Conservation (phyloP, 192 early-diverging fungal species). For the Chytriomyces sp. region DNA sequence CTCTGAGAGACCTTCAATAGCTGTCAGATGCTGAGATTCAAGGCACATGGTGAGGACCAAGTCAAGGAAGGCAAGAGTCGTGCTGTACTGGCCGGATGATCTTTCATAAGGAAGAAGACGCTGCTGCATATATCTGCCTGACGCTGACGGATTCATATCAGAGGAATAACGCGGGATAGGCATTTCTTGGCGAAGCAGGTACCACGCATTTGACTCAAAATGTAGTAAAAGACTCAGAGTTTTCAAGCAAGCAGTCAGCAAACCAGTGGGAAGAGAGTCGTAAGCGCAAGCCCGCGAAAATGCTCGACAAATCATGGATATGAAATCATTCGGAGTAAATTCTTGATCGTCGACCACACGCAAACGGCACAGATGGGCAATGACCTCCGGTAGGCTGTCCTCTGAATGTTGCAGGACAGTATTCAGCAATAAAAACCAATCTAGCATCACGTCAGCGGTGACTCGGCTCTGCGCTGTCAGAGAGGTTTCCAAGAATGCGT, state of each 20-base stretch:
- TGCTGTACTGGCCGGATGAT: constrained; percentile 42
- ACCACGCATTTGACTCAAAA: constrained; percentile 43
- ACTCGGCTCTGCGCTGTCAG: background rate
- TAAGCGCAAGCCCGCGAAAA: constrained; percentile 40
- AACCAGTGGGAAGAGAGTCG: constrained; percentile 36
- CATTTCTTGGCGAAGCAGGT: constrained; percentile 40
- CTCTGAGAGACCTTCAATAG: background rate
- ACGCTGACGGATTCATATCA: background rate
- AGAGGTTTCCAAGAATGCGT: constrained; percentile 44
- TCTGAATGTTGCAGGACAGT: constrained; percentile 38
- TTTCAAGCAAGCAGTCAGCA: constrained; percentile 47
- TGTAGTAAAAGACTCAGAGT: constrained; percentile 39
- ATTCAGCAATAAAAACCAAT: constrained; percentile 45
- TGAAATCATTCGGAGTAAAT: constrained; percentile 35
- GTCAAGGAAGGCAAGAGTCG: constrained; percentile 53
- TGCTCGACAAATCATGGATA: constrained; percentile 44
- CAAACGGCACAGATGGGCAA: constrained; percentile 36
- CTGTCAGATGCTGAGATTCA: constrained; percentile 36
- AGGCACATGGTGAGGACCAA: constrained; percentile 40
- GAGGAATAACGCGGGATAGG: constrained; percentile 43
- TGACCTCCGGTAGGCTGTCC: constrained; percentile 17
- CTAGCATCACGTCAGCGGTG: constrained; percentile 26
- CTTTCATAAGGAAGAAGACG: constrained; percentile 50
- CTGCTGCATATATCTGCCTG: constrained; percentile 50
- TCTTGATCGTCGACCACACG: constrained; percentile 3